phyloP scores from a whole-genome alignment of 148 eudicot genomes.

The Fagopyrum tataricum region DNA sequence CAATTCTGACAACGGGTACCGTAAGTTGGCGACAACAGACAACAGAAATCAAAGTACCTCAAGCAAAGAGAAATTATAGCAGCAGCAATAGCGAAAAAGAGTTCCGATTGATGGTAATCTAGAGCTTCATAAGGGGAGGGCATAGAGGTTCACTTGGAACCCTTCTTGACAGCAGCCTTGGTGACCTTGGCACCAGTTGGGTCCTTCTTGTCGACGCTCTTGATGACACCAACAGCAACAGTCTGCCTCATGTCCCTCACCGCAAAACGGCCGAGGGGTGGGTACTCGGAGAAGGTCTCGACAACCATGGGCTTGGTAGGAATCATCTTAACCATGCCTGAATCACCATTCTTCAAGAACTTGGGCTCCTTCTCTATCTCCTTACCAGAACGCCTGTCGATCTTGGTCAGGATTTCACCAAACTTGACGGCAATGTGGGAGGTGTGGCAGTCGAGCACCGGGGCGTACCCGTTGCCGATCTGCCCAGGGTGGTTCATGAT shows the following conservation, averaged over 20 bases:
- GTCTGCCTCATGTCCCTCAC: conserved; percentile 44
- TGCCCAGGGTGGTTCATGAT: conserved; percentile 52
- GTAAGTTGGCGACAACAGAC: conserved; percentile 12
- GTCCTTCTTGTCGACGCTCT: conserved; percentile 33
- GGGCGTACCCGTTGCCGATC: conserved; percentile 38
- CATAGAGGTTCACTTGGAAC: conserved; percentile 17
- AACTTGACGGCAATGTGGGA: conserved; percentile 42
- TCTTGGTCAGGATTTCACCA: conserved; percentile 32
- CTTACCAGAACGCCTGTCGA: conserved; percentile 37
- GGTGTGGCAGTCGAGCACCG: conserved; percentile 38
- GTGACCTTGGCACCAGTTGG: conserved; percentile 30
- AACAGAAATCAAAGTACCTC: background rate
- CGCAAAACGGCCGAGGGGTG: conserved; percentile 40
- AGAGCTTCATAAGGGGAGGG: background rate
- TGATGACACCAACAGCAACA: conserved; percentile 31
- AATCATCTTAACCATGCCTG: conserved; percentile 36
- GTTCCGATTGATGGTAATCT: background rate
- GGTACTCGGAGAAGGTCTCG: conserved; percentile 36
- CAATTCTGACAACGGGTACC: conserved; percentile 29
- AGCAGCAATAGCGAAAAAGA: background rate
- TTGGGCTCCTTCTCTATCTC: conserved; percentile 38
- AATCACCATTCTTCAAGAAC: conserved; percentile 38
- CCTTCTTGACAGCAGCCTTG: conserved; percentile 25
- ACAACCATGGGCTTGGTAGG: conserved; percentile 50
- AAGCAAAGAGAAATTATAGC: background rate